Conservation (phyloP, 164 flowering plant species). For the Paratinospora sagittata region DNA sequence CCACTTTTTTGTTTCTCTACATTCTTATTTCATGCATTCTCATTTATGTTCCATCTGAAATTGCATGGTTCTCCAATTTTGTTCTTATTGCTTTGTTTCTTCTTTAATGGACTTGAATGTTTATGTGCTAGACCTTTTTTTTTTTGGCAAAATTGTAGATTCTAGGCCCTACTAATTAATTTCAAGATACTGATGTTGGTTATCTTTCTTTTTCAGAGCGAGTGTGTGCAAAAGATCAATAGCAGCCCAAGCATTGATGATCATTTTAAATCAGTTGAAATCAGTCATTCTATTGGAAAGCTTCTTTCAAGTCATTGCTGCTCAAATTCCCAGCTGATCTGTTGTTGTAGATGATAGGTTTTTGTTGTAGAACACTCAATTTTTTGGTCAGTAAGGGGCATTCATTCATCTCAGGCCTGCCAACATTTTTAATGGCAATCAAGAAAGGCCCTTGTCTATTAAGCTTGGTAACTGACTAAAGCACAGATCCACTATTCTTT, state of each 20-base stretch:
- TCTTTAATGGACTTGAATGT: not conserved
- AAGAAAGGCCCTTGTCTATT: not conserved
- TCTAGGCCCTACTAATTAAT: not conserved
- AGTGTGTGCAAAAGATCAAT: conserved; percentile 34
- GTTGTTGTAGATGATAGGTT: not conserved
- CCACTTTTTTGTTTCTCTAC: not conserved
- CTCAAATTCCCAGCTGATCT: not conserved
- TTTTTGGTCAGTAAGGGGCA: not conserved
- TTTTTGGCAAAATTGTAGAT: not conserved
- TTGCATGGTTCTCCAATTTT: not conserved
- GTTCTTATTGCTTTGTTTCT: not conserved
- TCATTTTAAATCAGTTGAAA: not conserved
- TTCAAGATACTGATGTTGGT: not conserved
- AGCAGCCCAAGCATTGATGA: not conserved
- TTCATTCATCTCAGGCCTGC: not conserved
- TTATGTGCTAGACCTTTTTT: not conserved
- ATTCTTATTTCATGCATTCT: not conserved
- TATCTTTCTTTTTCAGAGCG: conserved; percentile 41
- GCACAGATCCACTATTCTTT: not conserved
- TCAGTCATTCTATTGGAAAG: no score
- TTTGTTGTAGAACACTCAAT: not conserved
- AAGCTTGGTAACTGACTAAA: not conserved
- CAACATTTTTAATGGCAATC: not conserved
- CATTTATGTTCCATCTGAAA: not conserved
- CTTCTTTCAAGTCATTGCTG: not conserved